Evolutionary conservation across 495 filamentous ascomycete genomes (phyloP).

Genomic region (Beverwykella pulmonaria): DNA sequence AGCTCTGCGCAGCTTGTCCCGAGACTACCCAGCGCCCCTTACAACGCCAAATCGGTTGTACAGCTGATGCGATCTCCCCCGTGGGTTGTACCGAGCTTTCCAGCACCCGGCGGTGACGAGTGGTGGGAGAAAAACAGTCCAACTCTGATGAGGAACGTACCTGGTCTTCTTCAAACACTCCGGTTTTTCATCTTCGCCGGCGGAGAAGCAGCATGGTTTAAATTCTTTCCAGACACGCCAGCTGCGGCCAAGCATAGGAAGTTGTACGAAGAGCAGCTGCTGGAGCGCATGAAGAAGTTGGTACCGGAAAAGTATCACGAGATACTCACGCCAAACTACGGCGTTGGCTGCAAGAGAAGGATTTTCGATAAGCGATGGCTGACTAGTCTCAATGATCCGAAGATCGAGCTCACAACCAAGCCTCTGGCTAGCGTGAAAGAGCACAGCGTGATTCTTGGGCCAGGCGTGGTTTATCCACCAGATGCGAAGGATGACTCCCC

Average conservation of each 20-base stretch:
- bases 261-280: constrained; percentile 47
- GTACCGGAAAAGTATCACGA: constrained; percentile 66
- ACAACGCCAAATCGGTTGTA: constrained; percentile 58
- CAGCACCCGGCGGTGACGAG: constrained; percentile 45
- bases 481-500: constrained; percentile 15
- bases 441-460: constrained; percentile 58
- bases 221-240: constrained; percentile 32
- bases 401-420: constrained; percentile 60
- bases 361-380: constrained; percentile 63
- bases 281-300: constrained; percentile 53
- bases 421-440: constrained; percentile 55
- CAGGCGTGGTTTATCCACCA: constrained; percentile 52
- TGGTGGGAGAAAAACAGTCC: constrained; percentile 52
- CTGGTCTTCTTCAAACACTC: constrained; percentile 48
- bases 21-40: constrained; percentile 38
- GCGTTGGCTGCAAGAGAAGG: constrained; percentile 61
- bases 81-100: constrained; percentile 56
- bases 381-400: constrained; percentile 54
- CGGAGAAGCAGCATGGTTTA: constrained; percentile 45
- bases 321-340: constrained; percentile 64
- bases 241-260: constrained; percentile 40
- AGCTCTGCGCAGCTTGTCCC: constrained; percentile 43
- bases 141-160: constrained; percentile 49
- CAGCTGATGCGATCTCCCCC: constrained; percentile 67
- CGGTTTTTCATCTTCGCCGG: constrained; percentile 46